Base-by-base conservation (phyloP, 441 rosid species). In the Isatis lusitanica region DNA sequence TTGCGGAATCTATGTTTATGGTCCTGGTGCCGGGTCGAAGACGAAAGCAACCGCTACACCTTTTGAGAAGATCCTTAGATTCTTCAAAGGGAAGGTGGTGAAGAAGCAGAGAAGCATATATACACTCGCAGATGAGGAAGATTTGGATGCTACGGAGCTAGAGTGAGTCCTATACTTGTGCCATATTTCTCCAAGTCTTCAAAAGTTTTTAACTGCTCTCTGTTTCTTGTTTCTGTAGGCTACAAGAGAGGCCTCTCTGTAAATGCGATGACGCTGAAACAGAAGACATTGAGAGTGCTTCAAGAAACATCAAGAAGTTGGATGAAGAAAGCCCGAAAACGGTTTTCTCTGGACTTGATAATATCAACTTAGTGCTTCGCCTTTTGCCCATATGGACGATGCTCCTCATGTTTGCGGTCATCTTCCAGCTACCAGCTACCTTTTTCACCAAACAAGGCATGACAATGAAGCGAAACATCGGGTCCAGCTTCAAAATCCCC, bases 371-470 rank as follows among this genome's bases (percentile, higher is more conserved):
- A 55, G 81, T 92, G 17, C 57, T 88, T n/a, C 83, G 91, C 62
- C 86, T 94, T 48, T 59, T 92, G 65, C 99, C 99, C 16, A 90
- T 92, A 48, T 94, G 99, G 99, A 81, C 88, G 68, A 87, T 86
- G 91, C 97, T 94, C 24, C 89, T 94, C 3, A 86, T 86, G 87
- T 94, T 92, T 63, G 97, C 99, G 0, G 90, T 92, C 12, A 89
- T 94, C 74, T 94, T 92, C 81, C 97, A 89, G 75, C 97, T 65
- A 64, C 99, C 99, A 1, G 84, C 88, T 0, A 94, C 99, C 9
- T 92, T 94, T 77, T 94, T 94, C 64, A 90, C 96, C 9, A 94
- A 94, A 77, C 99, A 94, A 82, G 99, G 99, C 47, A 84, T 80
- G 86, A 86, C 87, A 11, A 92, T 94, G 97, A 74, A 84, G 70